A percentile compares a stretch with the other conserved stretches of the same genome.
Evolutionary conservation across 2,329 filamentous ascomycete species (phyloP).

Genomic region (Beauveria asiatica): DNA sequence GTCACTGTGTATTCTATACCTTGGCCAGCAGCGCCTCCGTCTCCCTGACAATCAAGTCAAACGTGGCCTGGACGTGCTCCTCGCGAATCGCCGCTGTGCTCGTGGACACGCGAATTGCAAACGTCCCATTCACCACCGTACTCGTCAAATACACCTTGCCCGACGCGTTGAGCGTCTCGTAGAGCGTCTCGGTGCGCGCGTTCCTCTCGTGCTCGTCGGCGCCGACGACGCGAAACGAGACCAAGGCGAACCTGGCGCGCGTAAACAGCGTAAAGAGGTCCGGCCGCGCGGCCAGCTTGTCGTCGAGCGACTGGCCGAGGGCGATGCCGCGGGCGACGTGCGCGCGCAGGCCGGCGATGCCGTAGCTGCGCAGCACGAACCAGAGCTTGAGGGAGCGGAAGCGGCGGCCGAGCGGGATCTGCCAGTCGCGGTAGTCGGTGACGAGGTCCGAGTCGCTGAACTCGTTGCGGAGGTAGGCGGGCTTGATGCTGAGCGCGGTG

Average conservation of each 20-base stretch:
- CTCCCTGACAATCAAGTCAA: constrained; percentile 60
- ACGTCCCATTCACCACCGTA: constrained; percentile 61
- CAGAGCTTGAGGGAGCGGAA: constrained; percentile 90
- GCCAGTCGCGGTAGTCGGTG: constrained; percentile 95
- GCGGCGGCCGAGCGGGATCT: constrained; percentile 81
- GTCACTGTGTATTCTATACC: background rate
- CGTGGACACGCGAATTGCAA: constrained; percentile 75
- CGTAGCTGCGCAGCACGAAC: constrained; percentile 84
- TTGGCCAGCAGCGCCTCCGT: constrained; percentile 35
- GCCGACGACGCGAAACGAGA: constrained; percentile 58
- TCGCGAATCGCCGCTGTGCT: constrained; percentile 58
- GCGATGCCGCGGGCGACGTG: constrained; percentile 63
- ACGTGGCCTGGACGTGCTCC: constrained; percentile 65
- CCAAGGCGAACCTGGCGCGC: constrained; percentile 67
- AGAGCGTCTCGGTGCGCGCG: constrained; percentile 62
- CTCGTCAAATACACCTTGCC: constrained; percentile 80
- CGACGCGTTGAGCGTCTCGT: constrained; percentile 61
- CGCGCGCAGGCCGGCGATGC: constrained; percentile 62
- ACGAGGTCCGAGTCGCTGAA: constrained; percentile 76
- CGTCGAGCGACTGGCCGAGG: constrained; percentile 62
- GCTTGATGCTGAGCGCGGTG: constrained; percentile 61
- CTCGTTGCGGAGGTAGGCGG: constrained; percentile 72
- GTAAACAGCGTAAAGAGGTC: constrained; percentile 74
- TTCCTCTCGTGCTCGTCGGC: constrained; percentile 49
- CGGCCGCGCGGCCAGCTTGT: constrained; percentile 43